Evolutionary conservation across 2,329 filamentous ascomycete genomes (phyloP).

Genomic region (Hirsutella minnesotensis): DNA sequence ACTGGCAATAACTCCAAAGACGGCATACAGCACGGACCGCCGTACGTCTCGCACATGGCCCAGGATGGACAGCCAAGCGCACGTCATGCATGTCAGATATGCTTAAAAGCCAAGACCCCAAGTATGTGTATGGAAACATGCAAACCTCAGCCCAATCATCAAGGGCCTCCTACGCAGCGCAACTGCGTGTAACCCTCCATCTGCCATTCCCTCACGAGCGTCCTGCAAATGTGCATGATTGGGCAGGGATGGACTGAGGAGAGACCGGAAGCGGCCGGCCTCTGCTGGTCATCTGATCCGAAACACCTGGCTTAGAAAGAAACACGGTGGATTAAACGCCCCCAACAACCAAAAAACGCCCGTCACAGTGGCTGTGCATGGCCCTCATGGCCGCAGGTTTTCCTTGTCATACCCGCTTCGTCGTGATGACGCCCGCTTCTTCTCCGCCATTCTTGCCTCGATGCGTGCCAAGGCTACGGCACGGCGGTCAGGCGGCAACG

Average conservation of each 20-base stretch:
- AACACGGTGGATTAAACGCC: too few relatives aligned
- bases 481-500: conserved; percentile 36
- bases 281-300: background rate
- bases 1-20: too few relatives aligned
- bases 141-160: background rate
- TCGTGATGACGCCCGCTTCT: conserved; percentile 22
- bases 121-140: background rate
- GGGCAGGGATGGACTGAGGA: too few relatives aligned
- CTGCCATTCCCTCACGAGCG: background rate
- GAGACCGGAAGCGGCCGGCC: background rate
- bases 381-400: conserved; percentile 32
- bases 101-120: background rate
- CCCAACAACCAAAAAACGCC: too few relatives aligned
- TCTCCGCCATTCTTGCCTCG: conserved; percentile 40
- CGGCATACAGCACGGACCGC: too few relatives aligned
- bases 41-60: too few relatives aligned
- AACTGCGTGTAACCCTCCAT: background rate
- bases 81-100: background rate
- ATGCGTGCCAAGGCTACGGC: conserved; percentile 43
- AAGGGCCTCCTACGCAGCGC: too few relatives aligned
- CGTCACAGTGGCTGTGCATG: too few relatives aligned
- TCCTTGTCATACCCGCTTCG: conserved; percentile 33
- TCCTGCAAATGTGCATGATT: background rate
- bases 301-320: conserved; percentile 12
- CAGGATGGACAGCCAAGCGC: background rate